Conservation (phyloP, 2,329 filamentous ascomycete genomes). For the Fusarium ambrosium region DNA sequence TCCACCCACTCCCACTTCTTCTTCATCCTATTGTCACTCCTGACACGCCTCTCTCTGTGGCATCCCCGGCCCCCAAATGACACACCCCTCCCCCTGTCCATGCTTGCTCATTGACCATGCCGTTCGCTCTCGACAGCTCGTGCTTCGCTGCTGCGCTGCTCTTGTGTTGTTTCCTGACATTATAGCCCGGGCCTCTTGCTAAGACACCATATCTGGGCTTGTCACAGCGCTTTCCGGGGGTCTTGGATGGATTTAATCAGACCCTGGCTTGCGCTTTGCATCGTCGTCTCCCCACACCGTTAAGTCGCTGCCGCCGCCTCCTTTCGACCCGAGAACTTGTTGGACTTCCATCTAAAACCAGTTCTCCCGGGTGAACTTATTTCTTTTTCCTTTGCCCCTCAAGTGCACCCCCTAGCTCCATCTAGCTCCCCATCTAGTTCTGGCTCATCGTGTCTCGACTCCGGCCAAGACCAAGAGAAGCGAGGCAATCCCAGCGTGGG, state of each 20-base stretch:
- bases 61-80: constrained; percentile 19
- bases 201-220: constrained; percentile 33
- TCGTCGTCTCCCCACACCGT: constrained; percentile 40
- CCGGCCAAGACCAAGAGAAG: constrained; percentile 34
- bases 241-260: constrained; percentile 39
- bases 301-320: constrained; percentile 40
- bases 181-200: constrained; percentile 45
- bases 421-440: constrained; percentile 30
- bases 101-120: constrained; percentile 25
- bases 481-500: constrained; percentile 49
- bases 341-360: constrained; percentile 33
- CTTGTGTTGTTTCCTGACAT: constrained; percentile 34
- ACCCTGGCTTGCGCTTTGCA: constrained; percentile 44
- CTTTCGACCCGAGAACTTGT: constrained; percentile 37
- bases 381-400: constrained; percentile 45
- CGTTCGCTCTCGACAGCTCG: constrained; percentile 34
- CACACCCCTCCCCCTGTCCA: constrained; percentile 38
- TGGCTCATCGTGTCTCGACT: constrained; percentile 39
- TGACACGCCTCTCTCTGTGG: constrained; percentile 21
- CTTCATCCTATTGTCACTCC: constrained; percentile 23
- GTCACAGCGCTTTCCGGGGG: constrained; percentile 37
- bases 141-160: constrained; percentile 27
- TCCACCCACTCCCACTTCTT: constrained; percentile 39
- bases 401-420: constrained; percentile 35
- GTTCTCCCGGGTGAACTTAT: constrained; percentile 39